A percentile compares a stretch with the other conserved stretches of the same genome.
Conservation (phyloP, 352 stramenopile genomes). For the Phytophthora multivora region DNA sequence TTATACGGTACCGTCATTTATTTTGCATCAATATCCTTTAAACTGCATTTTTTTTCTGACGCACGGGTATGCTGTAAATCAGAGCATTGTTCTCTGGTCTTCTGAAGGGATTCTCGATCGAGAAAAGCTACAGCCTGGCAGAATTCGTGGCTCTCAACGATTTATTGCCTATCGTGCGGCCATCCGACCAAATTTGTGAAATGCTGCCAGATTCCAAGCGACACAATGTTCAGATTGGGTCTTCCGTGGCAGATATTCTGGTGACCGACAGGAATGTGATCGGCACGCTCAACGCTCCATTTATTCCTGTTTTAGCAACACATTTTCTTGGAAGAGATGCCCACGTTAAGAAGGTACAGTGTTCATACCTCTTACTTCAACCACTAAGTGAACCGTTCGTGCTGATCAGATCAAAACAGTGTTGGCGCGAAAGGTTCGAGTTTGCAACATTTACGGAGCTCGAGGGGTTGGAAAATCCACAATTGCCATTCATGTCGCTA, state of each 20-base stretch:
- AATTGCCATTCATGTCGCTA: slow-evolving; percentile 59
- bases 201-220: slow-evolving; percentile 27
- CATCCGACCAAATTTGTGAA: slow-evolving; percentile 37
- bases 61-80: slow-evolving; percentile 1
- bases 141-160: slow-evolving; percentile 54
- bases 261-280: slow-evolving; percentile 29
- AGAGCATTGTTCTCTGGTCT: slow-evolving; percentile 60
- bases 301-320: slow-evolving; percentile 62
- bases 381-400: not conserved
- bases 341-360: slow-evolving; percentile 48
- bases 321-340: slow-evolving; percentile 59
- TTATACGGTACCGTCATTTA: slow-evolving; percentile 46
- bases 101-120: slow-evolving; percentile 43
- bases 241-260: slow-evolving; percentile 1
- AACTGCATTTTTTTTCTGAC: slow-evolving; percentile 3
- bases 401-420: slow-evolving; percentile 35
- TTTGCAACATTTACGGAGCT: slow-evolving; percentile 54
- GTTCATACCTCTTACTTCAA: not conserved
- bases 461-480: slow-evolving; percentile 67
- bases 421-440: slow-evolving; percentile 40
- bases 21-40: not conserved
- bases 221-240: slow-evolving; percentile 33
- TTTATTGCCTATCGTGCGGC: slow-evolving; percentile 28
- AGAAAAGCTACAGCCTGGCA: slow-evolving; percentile 44
- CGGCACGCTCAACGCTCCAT: slow-evolving; percentile 42